phyloP scores from a whole-genome alignment of 2,329 filamentous ascomycete species.

The Exophiala aquamarina region DNA sequence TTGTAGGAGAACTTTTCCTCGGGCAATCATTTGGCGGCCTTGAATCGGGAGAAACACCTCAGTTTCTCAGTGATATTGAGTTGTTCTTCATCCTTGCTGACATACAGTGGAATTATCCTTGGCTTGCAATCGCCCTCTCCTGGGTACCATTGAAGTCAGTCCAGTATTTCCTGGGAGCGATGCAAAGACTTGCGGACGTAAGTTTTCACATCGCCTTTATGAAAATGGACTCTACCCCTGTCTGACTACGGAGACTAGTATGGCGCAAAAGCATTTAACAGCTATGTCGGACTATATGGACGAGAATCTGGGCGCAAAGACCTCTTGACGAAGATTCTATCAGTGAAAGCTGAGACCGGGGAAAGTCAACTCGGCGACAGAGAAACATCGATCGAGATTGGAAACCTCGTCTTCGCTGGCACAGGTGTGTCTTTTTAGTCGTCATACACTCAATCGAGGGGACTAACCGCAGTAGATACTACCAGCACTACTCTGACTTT shows the following conservation, averaged over 20 bases:
- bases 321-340: constrained; percentile 16
- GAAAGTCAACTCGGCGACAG: constrained; percentile 1
- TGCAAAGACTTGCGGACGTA: constrained; percentile 4
- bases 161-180: constrained; percentile 5
- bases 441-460: neutral
- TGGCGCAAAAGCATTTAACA: constrained; percentile 7
- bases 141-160: neutral
- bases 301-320: constrained; percentile 12
- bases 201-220: neutral
- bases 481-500: constrained; percentile 36
- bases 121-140: neutral
- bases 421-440: constrained; percentile 10
- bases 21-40: constrained; percentile 12
- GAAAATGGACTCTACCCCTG: too few relatives aligned
- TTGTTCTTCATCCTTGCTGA: constrained; percentile 9
- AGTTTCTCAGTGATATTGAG: constrained; percentile 10
- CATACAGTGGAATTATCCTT: constrained; percentile 7
- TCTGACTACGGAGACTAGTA: constrained; percentile 11
- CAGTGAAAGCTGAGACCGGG: constrained; percentile 4
- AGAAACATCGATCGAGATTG: constrained; percentile 12
- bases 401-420: constrained; percentile 16
- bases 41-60: constrained; percentile 2
- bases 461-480: constrained; percentile 34
- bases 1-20: constrained; percentile 12
- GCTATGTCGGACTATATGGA: constrained; percentile 11